These are phyloP conservation scores for Helminthosporium solani DNA, from an alignment of 2,329 filamentous ascomycete genomes.

Conservation along the genomic window DNA sequence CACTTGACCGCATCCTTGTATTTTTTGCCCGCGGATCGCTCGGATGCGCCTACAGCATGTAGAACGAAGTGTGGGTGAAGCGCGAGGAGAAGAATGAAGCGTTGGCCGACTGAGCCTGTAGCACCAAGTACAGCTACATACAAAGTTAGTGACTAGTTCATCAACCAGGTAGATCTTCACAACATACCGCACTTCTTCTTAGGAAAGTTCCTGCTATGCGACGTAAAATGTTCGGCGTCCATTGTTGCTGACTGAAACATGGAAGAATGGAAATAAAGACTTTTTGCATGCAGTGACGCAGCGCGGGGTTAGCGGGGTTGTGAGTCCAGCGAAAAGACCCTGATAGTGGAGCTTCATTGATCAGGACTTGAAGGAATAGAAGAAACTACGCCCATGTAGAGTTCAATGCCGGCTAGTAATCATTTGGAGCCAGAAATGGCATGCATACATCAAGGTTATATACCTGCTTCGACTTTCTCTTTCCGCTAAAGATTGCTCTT, in stretches of 20 bases:
- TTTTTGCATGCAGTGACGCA: conserved; percentile 20
- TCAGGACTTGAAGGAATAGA: too few species aligned
- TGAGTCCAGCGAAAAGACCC: not conserved
- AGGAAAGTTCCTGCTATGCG: conserved; percentile 44
- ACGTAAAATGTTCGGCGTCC: conserved; percentile 48
- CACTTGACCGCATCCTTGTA: conserved; percentile 93
- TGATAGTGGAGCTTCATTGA: not conserved
- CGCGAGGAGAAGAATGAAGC: conserved; percentile 89
- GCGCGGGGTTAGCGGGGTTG: conserved; percentile 24
- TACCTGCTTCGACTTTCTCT: too few species aligned
- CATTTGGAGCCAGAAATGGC: too few species aligned
- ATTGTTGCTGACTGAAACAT: conserved; percentile 33
- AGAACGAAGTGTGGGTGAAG: conserved; percentile 85
- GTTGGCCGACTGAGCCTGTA: conserved; percentile 91
- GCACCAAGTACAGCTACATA: conserved; percentile 70
- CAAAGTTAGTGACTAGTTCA: conserved; percentile 12
- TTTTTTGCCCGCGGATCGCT: conserved; percentile 85
- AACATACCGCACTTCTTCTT: conserved; percentile 55
- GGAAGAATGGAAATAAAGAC: conserved; percentile 23
- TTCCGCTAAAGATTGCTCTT: too few species aligned
- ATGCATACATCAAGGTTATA: too few species aligned
- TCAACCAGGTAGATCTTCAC: conserved; percentile 25
- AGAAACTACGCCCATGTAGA: too few species aligned
- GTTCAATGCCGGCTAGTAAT: too few species aligned
- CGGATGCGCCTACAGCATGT: conserved; percentile 85